A percentile compares a stretch with the other conserved stretches of the same genome.
These are phyloP conservation scores for Xylaria telfairii DNA, from an alignment of 495 filamentous ascomycete genomes.

Conservation along the genomic window DNA sequence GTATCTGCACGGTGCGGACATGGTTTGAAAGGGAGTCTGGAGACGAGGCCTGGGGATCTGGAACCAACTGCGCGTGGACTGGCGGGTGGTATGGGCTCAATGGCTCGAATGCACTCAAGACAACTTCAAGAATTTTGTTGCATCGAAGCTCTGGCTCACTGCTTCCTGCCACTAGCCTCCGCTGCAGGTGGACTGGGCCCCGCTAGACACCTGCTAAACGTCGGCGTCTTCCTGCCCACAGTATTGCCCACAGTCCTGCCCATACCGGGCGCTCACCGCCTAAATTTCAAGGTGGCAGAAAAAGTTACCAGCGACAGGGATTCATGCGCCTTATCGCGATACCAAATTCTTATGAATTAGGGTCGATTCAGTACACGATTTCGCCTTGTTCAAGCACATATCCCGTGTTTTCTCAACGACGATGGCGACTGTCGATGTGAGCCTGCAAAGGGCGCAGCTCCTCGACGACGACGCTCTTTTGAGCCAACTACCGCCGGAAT, in stretches of 20 bases:
- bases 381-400: constrained; percentile 31
- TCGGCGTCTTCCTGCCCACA: constrained; percentile 12
- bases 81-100: constrained; percentile 23
- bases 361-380: constrained; percentile 25
- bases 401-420: constrained; percentile 28
- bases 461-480: constrained; percentile 50
- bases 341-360: constrained; percentile 16
- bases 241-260: too few relatives aligned
- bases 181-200: constrained; percentile 5
- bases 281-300: constrained; percentile 41
- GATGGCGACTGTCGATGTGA: constrained; percentile 55
- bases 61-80: constrained; percentile 31
- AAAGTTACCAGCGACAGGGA: constrained; percentile 33
- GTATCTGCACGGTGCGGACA: constrained; percentile 65
- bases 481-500: constrained; percentile 66
- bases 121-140: constrained; percentile 35
- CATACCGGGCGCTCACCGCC: constrained; percentile 36
- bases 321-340: constrained; percentile 24
- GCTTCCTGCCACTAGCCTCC: constrained; percentile 23
- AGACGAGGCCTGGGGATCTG: too few relatives aligned
- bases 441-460: constrained; percentile 46
- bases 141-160: constrained; percentile 35
- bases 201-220: constrained; percentile 1
- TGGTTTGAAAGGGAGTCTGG: constrained; percentile 41
- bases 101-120: constrained; percentile 29